These are phyloP conservation scores for Alternaria atra DNA, from an alignment of 2,329 filamentous ascomycete genomes.

Conservation along the genomic window DNA sequence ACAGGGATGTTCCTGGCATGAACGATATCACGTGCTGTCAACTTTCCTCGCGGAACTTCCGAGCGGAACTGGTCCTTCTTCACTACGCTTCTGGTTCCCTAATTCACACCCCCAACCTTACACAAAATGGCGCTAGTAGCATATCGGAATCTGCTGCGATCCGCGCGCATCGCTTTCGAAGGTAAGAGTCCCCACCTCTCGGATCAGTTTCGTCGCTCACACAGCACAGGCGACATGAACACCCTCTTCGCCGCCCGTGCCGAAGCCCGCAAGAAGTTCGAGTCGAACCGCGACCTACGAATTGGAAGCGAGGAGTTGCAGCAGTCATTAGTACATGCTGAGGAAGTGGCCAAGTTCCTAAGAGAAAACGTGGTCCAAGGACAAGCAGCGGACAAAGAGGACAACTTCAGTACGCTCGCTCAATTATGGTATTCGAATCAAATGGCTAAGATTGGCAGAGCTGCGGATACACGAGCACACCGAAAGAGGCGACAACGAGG, in stretches of 20 bases:
- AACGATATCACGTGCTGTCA: constrained; percentile 29
- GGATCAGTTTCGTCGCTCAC: neutral
- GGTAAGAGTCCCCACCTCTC: constrained; percentile 60
- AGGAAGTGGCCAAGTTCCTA: constrained; percentile 82
- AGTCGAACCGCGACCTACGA: constrained; percentile 68
- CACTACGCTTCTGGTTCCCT: constrained; percentile 1
- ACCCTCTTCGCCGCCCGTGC: constrained; percentile 74
- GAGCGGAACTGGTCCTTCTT: constrained; percentile 8
- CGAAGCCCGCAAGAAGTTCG: constrained; percentile 79
- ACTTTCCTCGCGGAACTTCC: constrained; percentile 32
- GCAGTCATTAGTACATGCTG: constrained; percentile 77
- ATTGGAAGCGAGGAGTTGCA: constrained; percentile 66
- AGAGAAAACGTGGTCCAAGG: constrained; percentile 91
- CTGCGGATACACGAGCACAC: constrained; percentile 90
- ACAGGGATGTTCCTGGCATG: constrained; percentile 28
- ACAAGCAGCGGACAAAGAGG: constrained; percentile 58
- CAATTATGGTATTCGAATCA: neutral
- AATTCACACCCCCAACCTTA: constrained; percentile 23
- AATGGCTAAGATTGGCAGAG: constrained; percentile 61
- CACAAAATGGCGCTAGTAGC: constrained; percentile 71
- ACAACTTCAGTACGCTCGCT: constrained; percentile 66
- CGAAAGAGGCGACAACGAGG: constrained; percentile 92
- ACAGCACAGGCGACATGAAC: constrained; percentile 69
- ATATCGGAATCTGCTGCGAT: constrained; percentile 83
- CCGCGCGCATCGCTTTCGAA: constrained; percentile 82